Percentiles rank a stretch among this genome's conserved stretches.
phyloP scores from a whole-genome alignment of 345 rosid species.

The Rhodamnia argentea region DNA sequence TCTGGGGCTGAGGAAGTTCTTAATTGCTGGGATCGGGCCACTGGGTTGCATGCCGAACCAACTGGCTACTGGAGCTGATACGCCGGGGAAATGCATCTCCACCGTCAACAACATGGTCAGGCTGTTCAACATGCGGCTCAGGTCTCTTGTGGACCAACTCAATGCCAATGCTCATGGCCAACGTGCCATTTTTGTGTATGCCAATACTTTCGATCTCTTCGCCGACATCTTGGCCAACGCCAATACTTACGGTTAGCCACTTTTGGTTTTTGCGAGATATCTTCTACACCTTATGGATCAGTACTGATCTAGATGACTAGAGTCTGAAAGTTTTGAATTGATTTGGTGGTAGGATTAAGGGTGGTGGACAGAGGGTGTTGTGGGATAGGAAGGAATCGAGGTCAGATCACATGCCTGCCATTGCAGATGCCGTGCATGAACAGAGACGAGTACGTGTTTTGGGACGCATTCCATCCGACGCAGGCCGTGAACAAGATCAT shows the following conservation, averaged over 20 bases:
- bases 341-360: conserved; percentile 22
- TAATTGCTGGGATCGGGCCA: conserved; percentile 47
- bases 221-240: conserved; percentile 29
- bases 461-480: conserved; percentile 71
- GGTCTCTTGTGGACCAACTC: conserved; percentile 38
- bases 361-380: conserved; percentile 55
- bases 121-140: conserved; percentile 31
- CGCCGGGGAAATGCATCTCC: conserved; percentile 26
- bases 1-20: conserved; percentile 59
- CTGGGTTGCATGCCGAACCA: conserved; percentile 62
- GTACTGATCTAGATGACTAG: neutral
- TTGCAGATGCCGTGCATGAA: conserved; percentile 36
- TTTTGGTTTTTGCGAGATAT: neutral
- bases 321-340: neutral
- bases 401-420: conserved; percentile 62
- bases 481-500: conserved; percentile 49
- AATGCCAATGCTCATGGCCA: conserved; percentile 3
- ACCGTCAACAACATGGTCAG: conserved; percentile 34
- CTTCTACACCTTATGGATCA: neutral
- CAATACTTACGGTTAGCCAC: conserved; percentile 16
- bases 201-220: conserved; percentile 36
- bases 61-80: conserved; percentile 25
- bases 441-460: conserved; percentile 44
- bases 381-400: conserved; percentile 53
- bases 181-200: conserved; percentile 31